Conservation (phyloP, 1,139 yeast genomes). For the Geotrichum cucujoidarum region DNA sequence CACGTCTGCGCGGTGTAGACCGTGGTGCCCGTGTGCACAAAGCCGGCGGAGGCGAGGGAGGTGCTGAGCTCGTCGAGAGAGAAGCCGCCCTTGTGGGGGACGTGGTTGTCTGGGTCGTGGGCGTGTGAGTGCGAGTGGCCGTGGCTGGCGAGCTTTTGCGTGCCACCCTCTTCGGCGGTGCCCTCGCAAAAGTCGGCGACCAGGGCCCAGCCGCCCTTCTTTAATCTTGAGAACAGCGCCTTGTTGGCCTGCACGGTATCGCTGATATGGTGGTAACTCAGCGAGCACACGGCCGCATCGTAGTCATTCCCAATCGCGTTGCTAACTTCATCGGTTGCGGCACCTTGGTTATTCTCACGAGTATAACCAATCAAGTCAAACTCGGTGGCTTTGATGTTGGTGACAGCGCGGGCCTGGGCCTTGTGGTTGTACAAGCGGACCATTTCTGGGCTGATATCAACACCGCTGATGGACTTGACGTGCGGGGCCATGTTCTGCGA, state of each 20-base stretch:
- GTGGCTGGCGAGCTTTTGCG: not conserved
- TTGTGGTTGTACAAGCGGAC: slow-evolving; percentile 28
- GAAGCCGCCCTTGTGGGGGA: slow-evolving; percentile 26
- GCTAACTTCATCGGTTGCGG: not conserved
- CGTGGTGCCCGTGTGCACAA: slow-evolving; percentile 18
- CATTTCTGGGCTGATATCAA: slow-evolving; percentile 32
- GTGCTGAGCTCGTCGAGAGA: slow-evolving; percentile 18
- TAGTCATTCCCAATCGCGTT: slow-evolving; percentile 18
- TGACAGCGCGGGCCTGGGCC: slow-evolving; percentile 27
- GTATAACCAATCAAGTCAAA: slow-evolving; percentile 22
- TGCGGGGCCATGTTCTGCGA: slow-evolving; percentile 29
- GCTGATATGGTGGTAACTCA: slow-evolving; percentile 32
- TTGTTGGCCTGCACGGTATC: slow-evolving; percentile 26
- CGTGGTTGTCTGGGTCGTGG: slow-evolving; percentile 14
- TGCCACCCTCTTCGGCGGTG: slow-evolving; percentile 9
- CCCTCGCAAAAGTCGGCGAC: slow-evolving; percentile 25
- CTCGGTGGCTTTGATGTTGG: slow-evolving; percentile 26
- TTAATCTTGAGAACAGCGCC: slow-evolving; percentile 23
- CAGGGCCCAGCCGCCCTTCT: slow-evolving; percentile 28
- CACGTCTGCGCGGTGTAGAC: slow-evolving; percentile 25
- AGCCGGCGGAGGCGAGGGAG: slow-evolving; percentile 24
- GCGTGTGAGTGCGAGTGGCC: not conserved
- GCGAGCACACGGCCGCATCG: slow-evolving; percentile 30
- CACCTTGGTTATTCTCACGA: slow-evolving; percentile 23
- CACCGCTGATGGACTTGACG: slow-evolving; percentile 29